A percentile compares a stretch with the other conserved stretches of the same genome.
phyloP scores from a whole-genome alignment of 2,329 filamentous ascomycete species.

The Colletotrichum sp. region DNA sequence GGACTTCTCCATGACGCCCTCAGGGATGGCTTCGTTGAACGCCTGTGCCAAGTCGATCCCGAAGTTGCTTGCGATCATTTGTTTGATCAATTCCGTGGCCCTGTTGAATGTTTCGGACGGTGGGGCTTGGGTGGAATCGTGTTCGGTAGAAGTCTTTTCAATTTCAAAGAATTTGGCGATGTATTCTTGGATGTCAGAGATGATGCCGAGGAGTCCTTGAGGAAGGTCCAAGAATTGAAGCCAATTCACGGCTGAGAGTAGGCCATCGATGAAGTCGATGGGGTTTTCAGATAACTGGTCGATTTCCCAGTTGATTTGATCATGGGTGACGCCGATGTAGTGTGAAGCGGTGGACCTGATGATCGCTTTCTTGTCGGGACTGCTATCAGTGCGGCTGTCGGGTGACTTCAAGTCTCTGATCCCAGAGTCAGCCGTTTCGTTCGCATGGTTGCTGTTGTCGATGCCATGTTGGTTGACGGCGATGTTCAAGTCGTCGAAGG shows the following conservation, averaged over 20 bases:
- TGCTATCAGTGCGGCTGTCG: neutral
- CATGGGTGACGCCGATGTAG: no score
- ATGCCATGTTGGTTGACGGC: neutral
- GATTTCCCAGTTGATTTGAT: no score
- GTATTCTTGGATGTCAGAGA: no score
- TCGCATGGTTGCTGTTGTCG: neutral
- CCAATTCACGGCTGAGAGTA: no score
- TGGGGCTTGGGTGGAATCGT: neutral
- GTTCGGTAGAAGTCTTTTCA: no score
- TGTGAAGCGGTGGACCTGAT: neutral
- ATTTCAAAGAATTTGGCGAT: no score
- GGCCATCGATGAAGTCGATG: no score
- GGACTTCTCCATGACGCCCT: neutral
- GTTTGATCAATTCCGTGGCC: neutral
- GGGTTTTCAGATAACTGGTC: no score
- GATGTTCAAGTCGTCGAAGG: neutral
- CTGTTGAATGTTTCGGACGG: neutral
- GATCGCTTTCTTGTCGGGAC: neutral
- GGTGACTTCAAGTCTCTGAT: neutral
- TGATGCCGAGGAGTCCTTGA: no score
- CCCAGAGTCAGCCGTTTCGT: rapidly evolving
- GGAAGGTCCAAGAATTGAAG: no score
- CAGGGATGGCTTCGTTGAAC: neutral
- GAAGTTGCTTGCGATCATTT: neutral
- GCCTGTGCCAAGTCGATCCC: neutral